Evolutionary conservation across 1,284 basidiomycete genomes (phyloP).

Genomic region (Pseudozyma flocculosa): DNA sequence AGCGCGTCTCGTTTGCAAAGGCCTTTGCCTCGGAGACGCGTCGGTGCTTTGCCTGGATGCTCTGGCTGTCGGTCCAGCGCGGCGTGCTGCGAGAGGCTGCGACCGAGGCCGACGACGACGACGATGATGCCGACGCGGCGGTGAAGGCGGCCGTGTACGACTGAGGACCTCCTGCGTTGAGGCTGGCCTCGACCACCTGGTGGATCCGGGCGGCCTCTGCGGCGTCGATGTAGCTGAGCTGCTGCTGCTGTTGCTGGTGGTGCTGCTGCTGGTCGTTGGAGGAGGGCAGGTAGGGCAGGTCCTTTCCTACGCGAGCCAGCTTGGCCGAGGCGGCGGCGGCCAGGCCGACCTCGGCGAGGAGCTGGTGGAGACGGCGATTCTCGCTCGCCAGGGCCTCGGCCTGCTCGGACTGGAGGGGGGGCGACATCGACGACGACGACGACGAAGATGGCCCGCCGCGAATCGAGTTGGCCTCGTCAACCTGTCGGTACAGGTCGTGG

Average conservation of each 20-base stretch:
- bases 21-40: slow-evolving; percentile 13
- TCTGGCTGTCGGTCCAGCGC: slow-evolving; percentile 12
- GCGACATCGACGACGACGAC: not conserved
- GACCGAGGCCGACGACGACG: no score
- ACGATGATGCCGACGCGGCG: no score
- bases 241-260: no score
- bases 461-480: not conserved
- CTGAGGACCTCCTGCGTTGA: not conserved
- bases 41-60: slow-evolving; percentile 17
- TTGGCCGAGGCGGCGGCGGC: slow-evolving; percentile 8
- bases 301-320: slow-evolving; percentile 10
- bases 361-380: slow-evolving; percentile 8
- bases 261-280: no score
- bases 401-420: not conserved
- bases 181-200: not conserved
- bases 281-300: not conserved
- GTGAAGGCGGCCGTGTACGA: no score
- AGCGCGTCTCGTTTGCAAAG: slow-evolving; percentile 2
- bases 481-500: not conserved
- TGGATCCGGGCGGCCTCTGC: not conserved
- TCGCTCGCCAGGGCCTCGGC: slow-evolving; percentile 4
- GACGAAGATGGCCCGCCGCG: not conserved
- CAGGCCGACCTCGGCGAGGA: slow-evolving; percentile 12
- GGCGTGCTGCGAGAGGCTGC: no score
- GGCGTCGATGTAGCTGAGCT: not conserved